These are phyloP conservation scores for Fagus crenata DNA, from an alignment of 306 rosid genomes.

Conservation along the genomic window DNA sequence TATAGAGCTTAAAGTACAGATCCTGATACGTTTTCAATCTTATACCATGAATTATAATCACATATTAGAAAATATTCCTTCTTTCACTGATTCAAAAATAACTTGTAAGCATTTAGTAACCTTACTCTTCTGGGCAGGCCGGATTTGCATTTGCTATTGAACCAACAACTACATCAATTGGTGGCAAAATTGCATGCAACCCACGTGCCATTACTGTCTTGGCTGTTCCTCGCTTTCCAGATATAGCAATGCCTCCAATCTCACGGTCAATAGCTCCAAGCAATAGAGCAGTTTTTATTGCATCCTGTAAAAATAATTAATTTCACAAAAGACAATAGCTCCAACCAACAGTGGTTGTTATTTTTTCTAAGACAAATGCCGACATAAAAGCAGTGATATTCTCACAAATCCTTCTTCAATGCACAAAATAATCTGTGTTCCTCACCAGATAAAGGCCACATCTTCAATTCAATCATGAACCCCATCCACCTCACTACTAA, in stretches of 20 bases:
- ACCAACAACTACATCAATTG: conserved; percentile 84
- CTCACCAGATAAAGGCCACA: not conserved
- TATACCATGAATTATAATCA: not conserved
- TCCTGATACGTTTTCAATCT: not conserved
- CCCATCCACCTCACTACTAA: not conserved
- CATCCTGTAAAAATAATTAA: conserved; percentile 59
- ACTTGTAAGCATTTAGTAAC: conserved; percentile 31
- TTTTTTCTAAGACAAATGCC: not conserved
- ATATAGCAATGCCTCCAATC: conserved; percentile 92
- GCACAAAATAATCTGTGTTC: not conserved
- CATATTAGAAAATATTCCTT: not conserved
- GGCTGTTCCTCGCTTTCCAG: conserved; percentile 91
- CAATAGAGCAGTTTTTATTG: conserved; percentile 87
- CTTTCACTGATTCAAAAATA: not conserved
- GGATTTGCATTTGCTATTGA: conserved; percentile 96
- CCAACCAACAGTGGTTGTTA: not conserved
- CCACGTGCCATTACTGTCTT: conserved; percentile 97
- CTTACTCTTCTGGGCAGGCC: conserved; percentile 83
- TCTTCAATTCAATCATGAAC: not conserved
- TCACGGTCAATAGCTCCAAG: conserved; percentile 88
- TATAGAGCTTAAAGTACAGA: not conserved
- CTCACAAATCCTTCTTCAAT: not conserved
- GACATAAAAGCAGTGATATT: not conserved
- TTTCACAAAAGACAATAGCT: not conserved
- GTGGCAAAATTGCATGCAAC: conserved; percentile 84